Conservation (phyloP, 352 stramenopile species). For the Thraustochytrium striatum region DNA sequence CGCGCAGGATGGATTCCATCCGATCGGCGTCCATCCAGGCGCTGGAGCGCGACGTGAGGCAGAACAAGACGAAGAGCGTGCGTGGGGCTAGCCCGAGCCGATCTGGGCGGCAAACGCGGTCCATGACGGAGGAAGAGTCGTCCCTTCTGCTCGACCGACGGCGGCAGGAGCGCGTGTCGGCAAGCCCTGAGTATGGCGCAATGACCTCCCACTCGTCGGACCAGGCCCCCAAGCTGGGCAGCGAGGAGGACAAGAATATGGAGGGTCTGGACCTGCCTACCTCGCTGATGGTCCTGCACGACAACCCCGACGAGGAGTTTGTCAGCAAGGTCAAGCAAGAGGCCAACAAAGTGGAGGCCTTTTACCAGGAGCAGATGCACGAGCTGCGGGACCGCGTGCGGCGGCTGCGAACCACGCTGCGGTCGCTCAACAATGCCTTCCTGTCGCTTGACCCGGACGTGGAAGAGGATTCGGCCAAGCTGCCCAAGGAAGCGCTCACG, state of each 20-base stretch:
- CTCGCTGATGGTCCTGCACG: constrained; percentile 54
- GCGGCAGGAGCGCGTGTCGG: no score
- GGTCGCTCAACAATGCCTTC: constrained; percentile 22
- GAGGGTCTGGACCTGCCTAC: no score
- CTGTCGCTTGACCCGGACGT: not conserved
- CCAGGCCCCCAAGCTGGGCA: no score
- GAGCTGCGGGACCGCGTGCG: constrained; percentile 76
- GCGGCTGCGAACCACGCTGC: constrained; percentile 67
- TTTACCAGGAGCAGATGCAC: constrained; percentile 75
- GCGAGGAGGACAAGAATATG: no score
- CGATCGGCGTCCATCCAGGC: constrained; percentile 45
- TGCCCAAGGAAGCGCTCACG: constrained; percentile 58
- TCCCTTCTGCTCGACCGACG: no score
- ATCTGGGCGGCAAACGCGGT: no score
- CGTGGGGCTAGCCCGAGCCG: no score
- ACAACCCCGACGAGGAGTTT: constrained; percentile 63
- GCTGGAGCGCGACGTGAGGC: constrained; percentile 41
- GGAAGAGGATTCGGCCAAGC: constrained; percentile 46
- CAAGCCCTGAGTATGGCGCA: no score
- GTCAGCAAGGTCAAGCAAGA: constrained; percentile 71
- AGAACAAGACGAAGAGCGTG: constrained; percentile 2
- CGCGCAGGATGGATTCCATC: constrained; percentile 46
- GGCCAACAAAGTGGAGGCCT: constrained; percentile 81
- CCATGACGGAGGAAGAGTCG: no score
- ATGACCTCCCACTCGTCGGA: no score